These are phyloP conservation scores for Lepidium africanum DNA, from an alignment of 345 rosid genomes.

Conservation along the genomic window DNA sequence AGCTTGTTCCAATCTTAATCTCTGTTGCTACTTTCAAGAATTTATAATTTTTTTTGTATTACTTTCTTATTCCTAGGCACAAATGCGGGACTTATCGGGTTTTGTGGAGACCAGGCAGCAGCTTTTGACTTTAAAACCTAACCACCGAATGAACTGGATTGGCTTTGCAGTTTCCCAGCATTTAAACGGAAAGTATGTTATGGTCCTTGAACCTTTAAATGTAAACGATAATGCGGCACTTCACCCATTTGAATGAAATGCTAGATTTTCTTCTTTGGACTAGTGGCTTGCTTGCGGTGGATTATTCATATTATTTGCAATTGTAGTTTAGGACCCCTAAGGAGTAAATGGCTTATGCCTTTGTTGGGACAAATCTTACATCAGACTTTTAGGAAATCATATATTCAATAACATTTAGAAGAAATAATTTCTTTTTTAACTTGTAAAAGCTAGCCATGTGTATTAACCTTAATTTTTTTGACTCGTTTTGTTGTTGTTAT, in stretches of 20 bases:
- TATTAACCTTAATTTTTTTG: neutral
- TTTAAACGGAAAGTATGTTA: constrained; percentile 69
- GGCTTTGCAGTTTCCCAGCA: constrained; percentile 99
- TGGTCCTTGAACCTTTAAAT: constrained; percentile 17
- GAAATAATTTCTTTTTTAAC: neutral
- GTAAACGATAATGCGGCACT: neutral
- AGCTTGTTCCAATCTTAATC: neutral
- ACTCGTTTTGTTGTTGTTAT: neutral
- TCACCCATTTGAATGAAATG: neutral
- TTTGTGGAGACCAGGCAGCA: constrained; percentile 97
- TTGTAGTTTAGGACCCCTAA: neutral
- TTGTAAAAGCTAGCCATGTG: neutral
- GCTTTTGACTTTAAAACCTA: constrained; percentile 88
- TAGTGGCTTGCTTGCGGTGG: neutral
- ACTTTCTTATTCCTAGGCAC: constrained; percentile 55
- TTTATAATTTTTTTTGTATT: neutral
- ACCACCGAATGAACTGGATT: constrained; percentile 99
- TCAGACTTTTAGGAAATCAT: constrained; percentile 1
- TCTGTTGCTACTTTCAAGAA: neutral
- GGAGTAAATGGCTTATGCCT: neutral
- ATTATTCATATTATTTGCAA: constrained; percentile 1
- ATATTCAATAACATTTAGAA: neutral
- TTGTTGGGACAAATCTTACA: neutral
- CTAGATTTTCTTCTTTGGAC: neutral
- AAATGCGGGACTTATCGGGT: constrained; percentile 95